Percentiles rank a stretch among this genome's conserved stretches.
phyloP scores from a whole-genome alignment of 129 eudicot species.

The Tagetes erecta region DNA sequence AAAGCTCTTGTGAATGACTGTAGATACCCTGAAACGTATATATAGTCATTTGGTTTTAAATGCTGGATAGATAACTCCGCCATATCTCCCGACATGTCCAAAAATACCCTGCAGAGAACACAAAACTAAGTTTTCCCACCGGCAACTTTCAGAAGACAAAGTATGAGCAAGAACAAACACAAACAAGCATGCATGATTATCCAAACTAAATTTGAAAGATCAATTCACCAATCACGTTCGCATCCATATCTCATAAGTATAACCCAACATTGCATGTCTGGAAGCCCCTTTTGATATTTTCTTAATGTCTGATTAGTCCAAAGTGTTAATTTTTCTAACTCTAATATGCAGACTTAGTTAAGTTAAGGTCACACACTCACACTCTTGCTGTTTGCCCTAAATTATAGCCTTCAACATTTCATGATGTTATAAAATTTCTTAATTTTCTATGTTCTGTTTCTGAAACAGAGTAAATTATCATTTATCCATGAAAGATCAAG shows the following conservation, averaged over 20 bases:
- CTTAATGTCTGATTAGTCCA: too few species aligned
- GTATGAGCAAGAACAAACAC: not conserved
- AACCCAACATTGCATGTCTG: not conserved
- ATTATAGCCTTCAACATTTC: not conserved
- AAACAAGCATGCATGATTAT: not conserved
- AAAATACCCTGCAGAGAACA: slow-evolving; percentile 49
- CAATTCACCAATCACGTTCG: not conserved
- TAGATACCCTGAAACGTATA: slow-evolving; percentile 67
- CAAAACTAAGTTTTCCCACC: slow-evolving; percentile 17
- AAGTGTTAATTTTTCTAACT: not conserved
- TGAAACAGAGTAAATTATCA: not conserved
- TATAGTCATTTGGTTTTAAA: slow-evolving; percentile 57
- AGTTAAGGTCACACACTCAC: not conserved
- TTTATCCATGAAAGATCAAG: not conserved
- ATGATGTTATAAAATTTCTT: not conserved
- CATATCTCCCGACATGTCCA: slow-evolving; percentile 68
- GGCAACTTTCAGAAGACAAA: slow-evolving; percentile 1
- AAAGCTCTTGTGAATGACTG: slow-evolving; percentile 28
- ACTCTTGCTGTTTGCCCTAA: not conserved
- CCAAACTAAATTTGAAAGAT: not conserved
- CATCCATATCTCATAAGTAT: not conserved
- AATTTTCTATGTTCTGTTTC: not conserved
- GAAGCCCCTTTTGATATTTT: too few species aligned
- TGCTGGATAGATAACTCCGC: slow-evolving; percentile 55
- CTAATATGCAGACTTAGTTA: not conserved